phyloP scores from a whole-genome alignment of 176 grass and related monocot genomes.

The Oryza meridionalis region DNA sequence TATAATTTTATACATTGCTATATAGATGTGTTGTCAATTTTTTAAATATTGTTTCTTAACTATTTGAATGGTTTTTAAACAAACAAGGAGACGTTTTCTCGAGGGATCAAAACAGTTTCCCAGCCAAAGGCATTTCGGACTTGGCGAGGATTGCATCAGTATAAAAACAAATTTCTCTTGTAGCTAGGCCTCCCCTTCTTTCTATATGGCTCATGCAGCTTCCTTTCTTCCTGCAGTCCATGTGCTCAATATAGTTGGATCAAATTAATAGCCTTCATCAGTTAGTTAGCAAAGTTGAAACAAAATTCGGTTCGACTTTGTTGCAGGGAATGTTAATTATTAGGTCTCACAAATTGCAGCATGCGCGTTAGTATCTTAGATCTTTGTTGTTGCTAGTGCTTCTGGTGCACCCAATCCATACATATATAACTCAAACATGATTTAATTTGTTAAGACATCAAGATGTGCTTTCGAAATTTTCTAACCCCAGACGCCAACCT shows the following conservation, averaged over 20 bases:
- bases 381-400: not conserved
- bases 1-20: too few species aligned
- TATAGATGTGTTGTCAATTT: too few species aligned
- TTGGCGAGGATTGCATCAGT: too few species aligned
- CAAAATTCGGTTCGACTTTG: not conserved
- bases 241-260: not conserved
- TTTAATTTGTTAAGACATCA: not conserved
- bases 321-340: not conserved
- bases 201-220: not conserved
- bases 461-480: not conserved
- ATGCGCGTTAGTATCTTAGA: not conserved
- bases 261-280: not conserved
- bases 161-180: too few species aligned
- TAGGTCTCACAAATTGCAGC: not conserved
- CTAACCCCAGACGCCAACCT: not conserved
- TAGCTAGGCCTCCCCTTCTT: too few species aligned
- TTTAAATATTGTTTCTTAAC: too few species aligned
- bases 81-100: too few species aligned
- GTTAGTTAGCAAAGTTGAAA: not conserved
- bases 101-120: too few species aligned
- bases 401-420: not conserved
- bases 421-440: not conserved
- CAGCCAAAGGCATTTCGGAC: too few species aligned
- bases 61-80: too few species aligned
- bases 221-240: not conserved